These are phyloP conservation scores for Termitomyces sp. DNA, from an alignment of 768 basidiomycete species.

Conservation along the genomic window DNA sequence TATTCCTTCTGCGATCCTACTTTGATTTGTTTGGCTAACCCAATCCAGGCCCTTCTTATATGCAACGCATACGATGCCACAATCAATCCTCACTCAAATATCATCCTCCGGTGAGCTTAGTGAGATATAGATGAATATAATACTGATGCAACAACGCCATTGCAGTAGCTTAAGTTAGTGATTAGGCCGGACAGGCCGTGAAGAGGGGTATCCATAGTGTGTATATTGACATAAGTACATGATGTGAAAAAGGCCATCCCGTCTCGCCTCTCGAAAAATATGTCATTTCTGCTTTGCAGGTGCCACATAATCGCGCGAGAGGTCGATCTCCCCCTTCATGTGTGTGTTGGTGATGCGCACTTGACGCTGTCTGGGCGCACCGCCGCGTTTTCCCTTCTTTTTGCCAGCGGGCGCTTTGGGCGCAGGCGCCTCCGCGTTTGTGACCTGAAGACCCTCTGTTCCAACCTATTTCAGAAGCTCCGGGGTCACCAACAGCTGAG, in stretches of 20 bases:
- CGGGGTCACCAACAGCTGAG: slow-evolving; percentile 1
- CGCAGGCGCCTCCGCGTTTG: slow-evolving; percentile 53
- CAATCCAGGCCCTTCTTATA: not conserved
- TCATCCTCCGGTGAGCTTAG: not conserved
- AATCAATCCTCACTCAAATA: not conserved
- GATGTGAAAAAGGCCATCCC: not conserved
- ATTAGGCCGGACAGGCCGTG: not conserved
- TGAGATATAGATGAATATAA: not conserved
- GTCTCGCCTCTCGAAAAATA: not conserved
- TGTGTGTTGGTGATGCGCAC: slow-evolving; percentile 87
- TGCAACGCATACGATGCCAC: not conserved
- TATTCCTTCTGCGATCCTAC: not conserved
- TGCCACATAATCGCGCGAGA: slow-evolving; percentile 63
- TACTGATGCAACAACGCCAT: not conserved
- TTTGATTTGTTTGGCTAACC: not conserved
- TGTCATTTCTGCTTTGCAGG: slow-evolving; percentile 32
- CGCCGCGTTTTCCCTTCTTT: slow-evolving; percentile 82
- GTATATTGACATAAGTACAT: slow-evolving; percentile 3
- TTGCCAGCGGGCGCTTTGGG: slow-evolving; percentile 49
- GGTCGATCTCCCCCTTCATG: slow-evolving; percentile 79
- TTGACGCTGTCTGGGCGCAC: slow-evolving; percentile 66
- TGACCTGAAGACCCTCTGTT: slow-evolving; percentile 76
- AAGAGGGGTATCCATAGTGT: slow-evolving; percentile 8
- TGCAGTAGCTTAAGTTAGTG: not conserved
- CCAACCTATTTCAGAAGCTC: slow-evolving; percentile 8